These are phyloP conservation scores for Penicillium sp. DNA, from an alignment of 2,329 filamentous ascomycete genomes.

Conservation along the genomic window DNA sequence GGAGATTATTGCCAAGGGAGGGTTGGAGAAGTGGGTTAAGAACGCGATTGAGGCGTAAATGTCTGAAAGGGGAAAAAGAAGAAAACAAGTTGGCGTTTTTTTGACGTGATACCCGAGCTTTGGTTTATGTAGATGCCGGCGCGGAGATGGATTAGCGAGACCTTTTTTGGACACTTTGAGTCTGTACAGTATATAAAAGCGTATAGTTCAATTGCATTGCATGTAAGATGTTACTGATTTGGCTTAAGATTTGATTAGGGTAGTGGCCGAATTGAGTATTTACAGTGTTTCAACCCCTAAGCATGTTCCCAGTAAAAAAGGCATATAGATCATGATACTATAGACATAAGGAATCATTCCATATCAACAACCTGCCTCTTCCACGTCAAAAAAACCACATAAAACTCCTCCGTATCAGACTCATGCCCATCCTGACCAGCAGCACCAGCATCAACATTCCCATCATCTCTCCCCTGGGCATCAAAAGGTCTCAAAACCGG, in stretches of 20 bases:
- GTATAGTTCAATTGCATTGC: constrained; percentile 10
- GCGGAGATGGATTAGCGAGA: constrained; percentile 1
- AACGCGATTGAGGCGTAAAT: constrained; percentile 59
- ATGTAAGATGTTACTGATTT: background rate
- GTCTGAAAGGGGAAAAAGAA: background rate
- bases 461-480: background rate
- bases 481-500: constrained; percentile 1
- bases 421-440: background rate
- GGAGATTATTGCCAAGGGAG: constrained; percentile 78
- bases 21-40: constrained; percentile 84
- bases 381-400: constrained; percentile 10
- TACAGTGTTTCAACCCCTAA: too few relatives aligned
- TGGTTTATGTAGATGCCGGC: constrained; percentile 21
- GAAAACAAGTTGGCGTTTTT: constrained; percentile 22
- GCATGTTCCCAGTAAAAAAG: too few relatives aligned
- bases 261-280: background rate
- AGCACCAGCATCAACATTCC: background rate
- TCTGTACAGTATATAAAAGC: constrained; percentile 9
- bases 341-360: background rate
- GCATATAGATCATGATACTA: background rate
- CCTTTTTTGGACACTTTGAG: background rate
- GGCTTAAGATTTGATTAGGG: background rate
- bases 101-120: constrained; percentile 30
- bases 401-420: background rate
- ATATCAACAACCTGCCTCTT: background rate